Evolutionary conservation across 208 protist species (phyloP).

Genomic region (Phytomonas sp.): DNA sequence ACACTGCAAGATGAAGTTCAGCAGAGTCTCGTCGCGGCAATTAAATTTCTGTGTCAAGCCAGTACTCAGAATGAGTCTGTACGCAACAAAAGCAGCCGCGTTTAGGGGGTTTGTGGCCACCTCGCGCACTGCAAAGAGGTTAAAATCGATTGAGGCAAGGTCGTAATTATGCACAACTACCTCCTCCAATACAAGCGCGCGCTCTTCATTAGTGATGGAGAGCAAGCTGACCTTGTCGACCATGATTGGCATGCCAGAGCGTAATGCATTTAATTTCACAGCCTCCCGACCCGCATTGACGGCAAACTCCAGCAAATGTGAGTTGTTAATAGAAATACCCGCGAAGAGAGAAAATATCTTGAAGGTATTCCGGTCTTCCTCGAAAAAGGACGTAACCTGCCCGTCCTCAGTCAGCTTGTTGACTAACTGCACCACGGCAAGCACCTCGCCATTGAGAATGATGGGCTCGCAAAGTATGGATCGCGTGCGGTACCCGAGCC

Average conservation of each 20-base stretch:
- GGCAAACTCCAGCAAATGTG: slow-evolving; percentile 74
- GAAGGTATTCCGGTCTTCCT: slow-evolving; percentile 54
- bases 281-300: slow-evolving; percentile 61
- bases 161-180: slow-evolving; percentile 31
- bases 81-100: slow-evolving; percentile 38
- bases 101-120: slow-evolving; percentile 29
- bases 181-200: slow-evolving; percentile 23
- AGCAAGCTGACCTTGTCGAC: slow-evolving; percentile 12
- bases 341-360: slow-evolving; percentile 73
- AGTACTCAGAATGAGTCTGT: slow-evolving; percentile 38
- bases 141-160: slow-evolving; percentile 53
- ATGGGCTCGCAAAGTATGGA: slow-evolving; percentile 80
- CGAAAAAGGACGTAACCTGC: slow-evolving; percentile 38
- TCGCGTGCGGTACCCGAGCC: slow-evolving; percentile 68
- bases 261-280: slow-evolving; percentile 54
- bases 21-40: slow-evolving; percentile 56
- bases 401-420: slow-evolving; percentile 66
- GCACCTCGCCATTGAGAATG: slow-evolving; percentile 64
- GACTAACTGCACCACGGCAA: slow-evolving; percentile 82
- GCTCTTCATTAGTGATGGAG: slow-evolving; percentile 34
- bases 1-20: slow-evolving; percentile 75
- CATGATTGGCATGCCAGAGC: slow-evolving; percentile 8
- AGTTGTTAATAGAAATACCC: slow-evolving; percentile 83
- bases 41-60: slow-evolving; percentile 69
- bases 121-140: slow-evolving; percentile 62